These are phyloP conservation scores for Albizia julibrissin DNA, from an alignment of 306 rosid genomes.

Conservation along the genomic window DNA sequence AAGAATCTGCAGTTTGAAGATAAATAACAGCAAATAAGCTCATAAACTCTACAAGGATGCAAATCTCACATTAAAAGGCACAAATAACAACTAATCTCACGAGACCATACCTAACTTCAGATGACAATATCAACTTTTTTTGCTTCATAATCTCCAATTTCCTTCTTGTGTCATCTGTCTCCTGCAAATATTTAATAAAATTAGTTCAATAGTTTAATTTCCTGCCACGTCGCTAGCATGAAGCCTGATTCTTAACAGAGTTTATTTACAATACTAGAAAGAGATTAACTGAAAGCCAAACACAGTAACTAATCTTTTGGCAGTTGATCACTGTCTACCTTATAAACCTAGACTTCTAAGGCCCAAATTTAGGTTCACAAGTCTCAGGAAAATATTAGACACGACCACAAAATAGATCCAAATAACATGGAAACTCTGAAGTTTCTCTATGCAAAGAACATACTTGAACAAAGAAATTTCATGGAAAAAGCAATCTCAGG, in stretches of 20 bases:
- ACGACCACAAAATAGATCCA: not conserved
- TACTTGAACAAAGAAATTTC: not conserved
- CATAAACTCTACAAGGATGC: conserved; percentile 2
- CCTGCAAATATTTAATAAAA: conserved; percentile 48
- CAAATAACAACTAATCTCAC: not conserved
- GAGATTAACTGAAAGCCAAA: not conserved
- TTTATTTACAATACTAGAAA: not conserved
- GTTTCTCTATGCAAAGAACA: not conserved
- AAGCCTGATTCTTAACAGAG: conserved; percentile 19
- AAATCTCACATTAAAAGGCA: not conserved
- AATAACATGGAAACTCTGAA: not conserved
- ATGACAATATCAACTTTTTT: conserved; percentile 56
- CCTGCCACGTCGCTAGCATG: not conserved
- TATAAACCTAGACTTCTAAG: not conserved
- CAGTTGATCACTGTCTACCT: not conserved
- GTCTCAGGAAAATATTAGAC: not conserved
- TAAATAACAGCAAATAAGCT: conserved; percentile 17
- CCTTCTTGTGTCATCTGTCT: conserved; percentile 60
- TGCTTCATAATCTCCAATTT: conserved; percentile 59
- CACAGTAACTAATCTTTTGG: not conserved
- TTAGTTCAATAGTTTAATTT: conserved; percentile 27
- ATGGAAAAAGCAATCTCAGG: not conserved
- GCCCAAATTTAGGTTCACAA: not conserved
- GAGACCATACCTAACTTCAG: conserved; percentile 74
- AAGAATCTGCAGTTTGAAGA: conserved; percentile 64